These are phyloP conservation scores for Geosmithia flava DNA, from an alignment of 2,329 filamentous ascomycete genomes.

Conservation along the genomic window DNA sequence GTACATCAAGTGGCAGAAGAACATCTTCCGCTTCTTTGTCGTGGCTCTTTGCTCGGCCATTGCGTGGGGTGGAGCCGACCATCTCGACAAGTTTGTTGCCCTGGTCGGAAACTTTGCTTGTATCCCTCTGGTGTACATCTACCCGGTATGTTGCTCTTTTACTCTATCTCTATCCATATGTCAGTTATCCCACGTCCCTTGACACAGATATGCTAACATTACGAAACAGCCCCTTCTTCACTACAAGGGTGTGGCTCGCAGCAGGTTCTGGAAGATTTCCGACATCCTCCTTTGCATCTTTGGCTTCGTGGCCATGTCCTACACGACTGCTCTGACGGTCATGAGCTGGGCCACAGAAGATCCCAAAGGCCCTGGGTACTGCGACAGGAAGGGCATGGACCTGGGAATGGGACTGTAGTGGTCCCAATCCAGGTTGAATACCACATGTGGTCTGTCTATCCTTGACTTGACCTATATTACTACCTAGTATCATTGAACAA, in stretches of 20 bases:
- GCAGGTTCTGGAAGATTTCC: conserved; percentile 49
- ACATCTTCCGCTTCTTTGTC: conserved; percentile 86
- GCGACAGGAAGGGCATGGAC: conserved; percentile 24
- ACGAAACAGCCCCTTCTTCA: conserved; percentile 69
- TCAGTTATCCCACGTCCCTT: not conserved
- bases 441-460: too few relatives aligned
- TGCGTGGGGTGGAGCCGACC: conserved; percentile 83
- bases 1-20: conserved; percentile 99
- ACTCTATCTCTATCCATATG: not conserved
- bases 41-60: conserved; percentile 77
- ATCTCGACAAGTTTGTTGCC: conserved; percentile 94
- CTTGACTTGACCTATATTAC: too few relatives aligned
- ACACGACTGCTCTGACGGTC: conserved; percentile 79
- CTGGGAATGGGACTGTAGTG: not conserved
- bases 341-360: conserved; percentile 67
- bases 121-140: conserved; percentile 93
- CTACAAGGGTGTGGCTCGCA: conserved; percentile 66
- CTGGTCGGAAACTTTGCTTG: conserved; percentile 96
- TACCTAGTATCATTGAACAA: too few relatives aligned
- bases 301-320: conserved; percentile 77
- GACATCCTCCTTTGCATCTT: conserved; percentile 73
- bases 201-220: not conserved
- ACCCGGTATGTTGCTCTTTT: conserved; percentile 58
- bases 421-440: too few relatives aligned
- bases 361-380: conserved; percentile 38